Conservation (phyloP, 306 rosid species). For the Cercis canadensis region DNA sequence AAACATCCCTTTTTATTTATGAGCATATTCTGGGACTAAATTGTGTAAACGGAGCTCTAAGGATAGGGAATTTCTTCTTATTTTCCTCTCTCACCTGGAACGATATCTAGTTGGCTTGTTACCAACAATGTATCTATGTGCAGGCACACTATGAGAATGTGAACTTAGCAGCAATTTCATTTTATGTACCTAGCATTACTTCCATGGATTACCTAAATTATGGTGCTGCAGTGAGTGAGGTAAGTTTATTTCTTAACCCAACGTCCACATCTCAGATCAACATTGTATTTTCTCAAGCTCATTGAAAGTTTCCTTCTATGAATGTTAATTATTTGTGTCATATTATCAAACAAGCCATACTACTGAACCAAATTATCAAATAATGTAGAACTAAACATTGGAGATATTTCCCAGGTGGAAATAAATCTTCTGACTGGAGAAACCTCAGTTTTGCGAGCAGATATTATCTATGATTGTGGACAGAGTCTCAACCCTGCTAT, state of each 20-base stretch:
- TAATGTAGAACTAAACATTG: slow-evolving; percentile 3
- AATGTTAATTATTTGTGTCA: neutral
- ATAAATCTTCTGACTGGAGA: slow-evolving; percentile 60
- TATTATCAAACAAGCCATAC: neutral
- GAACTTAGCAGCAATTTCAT: slow-evolving; percentile 55
- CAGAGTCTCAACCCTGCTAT: slow-evolving; percentile 74
- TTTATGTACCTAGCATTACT: slow-evolving; percentile 42
- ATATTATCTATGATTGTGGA: slow-evolving; percentile 69
- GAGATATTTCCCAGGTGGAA: slow-evolving; percentile 50
- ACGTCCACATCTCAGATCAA: neutral
- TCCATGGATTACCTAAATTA: slow-evolving; percentile 48
- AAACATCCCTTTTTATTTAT: too few species aligned
- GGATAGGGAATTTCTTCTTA: neutral
- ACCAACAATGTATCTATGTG: slow-evolving; percentile 9
- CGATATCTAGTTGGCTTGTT: too few species aligned
- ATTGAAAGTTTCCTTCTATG: neutral
- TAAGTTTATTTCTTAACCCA: slow-evolving; percentile 18
- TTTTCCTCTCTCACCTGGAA: slow-evolving; percentile 7
- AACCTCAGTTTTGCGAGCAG: slow-evolving; percentile 53
- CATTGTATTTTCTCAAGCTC: neutral
- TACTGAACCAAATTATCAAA: neutral
- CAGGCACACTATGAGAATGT: slow-evolving; percentile 52
- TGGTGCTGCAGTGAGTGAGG: slow-evolving; percentile 74
- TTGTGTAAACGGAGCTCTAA: too few species aligned
- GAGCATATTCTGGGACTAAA: too few species aligned